Evolutionary conservation across 306 rosid genomes (phyloP).

Genomic region (Prosopis cineraria): DNA sequence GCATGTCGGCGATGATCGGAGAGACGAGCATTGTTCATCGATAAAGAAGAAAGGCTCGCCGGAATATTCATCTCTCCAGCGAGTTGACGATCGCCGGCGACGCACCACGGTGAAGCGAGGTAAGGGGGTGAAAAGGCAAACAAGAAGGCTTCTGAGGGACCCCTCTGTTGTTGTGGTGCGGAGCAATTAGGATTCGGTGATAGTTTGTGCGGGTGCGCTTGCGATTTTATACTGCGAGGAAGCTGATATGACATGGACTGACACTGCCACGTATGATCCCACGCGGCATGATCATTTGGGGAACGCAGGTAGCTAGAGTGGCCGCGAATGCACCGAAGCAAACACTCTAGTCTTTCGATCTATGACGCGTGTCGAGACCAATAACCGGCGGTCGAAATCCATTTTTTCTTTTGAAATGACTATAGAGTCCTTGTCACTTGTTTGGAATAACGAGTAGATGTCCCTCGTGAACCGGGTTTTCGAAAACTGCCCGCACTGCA

Average conservation of each 20-base stretch:
- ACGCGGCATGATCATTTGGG: slow-evolving; percentile 41
- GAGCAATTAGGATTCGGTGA: slow-evolving; percentile 38
- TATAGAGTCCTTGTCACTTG: not conserved
- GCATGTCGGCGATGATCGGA: slow-evolving; percentile 81
- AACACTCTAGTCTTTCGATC: not conserved
- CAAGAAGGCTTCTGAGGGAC: not conserved
- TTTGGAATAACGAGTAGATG: slow-evolving; percentile 46
- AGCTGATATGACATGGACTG: slow-evolving; percentile 46
- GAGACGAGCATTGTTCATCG: slow-evolving; percentile 52
- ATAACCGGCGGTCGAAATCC: slow-evolving; percentile 28
- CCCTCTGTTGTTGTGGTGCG: slow-evolving; percentile 1
- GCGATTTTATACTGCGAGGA: slow-evolving; percentile 43
- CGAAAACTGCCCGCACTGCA: slow-evolving; percentile 32
- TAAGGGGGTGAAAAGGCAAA: not conserved
- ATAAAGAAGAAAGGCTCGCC: slow-evolving; percentile 34
- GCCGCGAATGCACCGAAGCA: slow-evolving; percentile 33
- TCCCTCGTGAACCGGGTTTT: slow-evolving; percentile 39
- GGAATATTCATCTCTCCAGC: slow-evolving; percentile 78
- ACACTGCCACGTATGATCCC: slow-evolving; percentile 34
- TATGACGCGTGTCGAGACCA: slow-evolving; percentile 40
- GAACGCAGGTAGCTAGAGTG: slow-evolving; percentile 26
- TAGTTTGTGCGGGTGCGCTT: not conserved
- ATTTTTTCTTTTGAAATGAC: not conserved
- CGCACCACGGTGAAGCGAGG: not conserved
- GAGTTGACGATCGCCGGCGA: slow-evolving; percentile 37